Evolutionary conservation across 441 rosid genomes (phyloP), one percentile per base, ranked within the genome.

Genomic region (Hura crepitans): DNA sequence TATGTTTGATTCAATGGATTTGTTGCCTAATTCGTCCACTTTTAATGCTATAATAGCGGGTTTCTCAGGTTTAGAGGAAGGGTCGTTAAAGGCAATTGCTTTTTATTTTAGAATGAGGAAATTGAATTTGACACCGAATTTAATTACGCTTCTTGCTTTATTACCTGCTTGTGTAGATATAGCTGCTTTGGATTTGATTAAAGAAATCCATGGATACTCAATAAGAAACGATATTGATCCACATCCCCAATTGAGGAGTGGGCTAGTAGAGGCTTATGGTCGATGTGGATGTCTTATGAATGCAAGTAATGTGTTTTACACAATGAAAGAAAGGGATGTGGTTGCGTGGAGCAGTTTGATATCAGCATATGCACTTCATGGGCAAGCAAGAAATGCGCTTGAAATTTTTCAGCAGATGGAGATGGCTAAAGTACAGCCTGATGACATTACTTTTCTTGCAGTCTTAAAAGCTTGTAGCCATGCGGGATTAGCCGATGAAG

Each of bases 331-430:
- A 42, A 82, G 77, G 30, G 87, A 86, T 74, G 87, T 83, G 58
- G 89, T 86, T 68, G 88, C 88, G 25, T 88, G 89, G 91, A 85
- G 88, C 70, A 82, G 88, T 72, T 68, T 86, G 77, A 85, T 88
- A 70, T 88, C 93, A 0, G 91, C 85, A 20, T 82, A 82, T 56
- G 93, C 89, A 1, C 65, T 86, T 53, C 86, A 83, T 2, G 90
- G 90, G 50, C 82, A 86, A 27, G 91, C 91, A 0, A 75, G 68
- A 72, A 28, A 72, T 3, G 87, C 91, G 0, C 79, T 86, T 45
- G 77, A 70, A 68, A 77, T 80, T 54, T 88, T 88, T 63, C 62
- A 10, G 28, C 81, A 86, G 25, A 86, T 86, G 93, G 88, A 88
- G 57, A 33, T 43, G 30, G 84, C 85, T 1, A 76, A 78, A 69